Conservation (phyloP, 352 stramenopile species). For the Phytophthora sansomeana region DNA sequence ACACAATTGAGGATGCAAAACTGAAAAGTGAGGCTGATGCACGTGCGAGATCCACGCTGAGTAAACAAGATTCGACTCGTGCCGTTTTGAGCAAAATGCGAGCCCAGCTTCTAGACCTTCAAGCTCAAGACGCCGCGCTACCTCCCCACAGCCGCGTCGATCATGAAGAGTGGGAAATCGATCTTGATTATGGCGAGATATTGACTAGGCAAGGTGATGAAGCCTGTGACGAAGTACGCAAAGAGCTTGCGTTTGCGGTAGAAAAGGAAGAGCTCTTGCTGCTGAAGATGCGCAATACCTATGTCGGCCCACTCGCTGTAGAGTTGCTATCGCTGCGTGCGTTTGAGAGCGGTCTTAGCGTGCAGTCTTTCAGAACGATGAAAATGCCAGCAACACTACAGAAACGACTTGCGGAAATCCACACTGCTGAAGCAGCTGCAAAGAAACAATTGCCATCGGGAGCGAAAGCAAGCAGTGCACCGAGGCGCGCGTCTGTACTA, state of each 20-base stretch:
- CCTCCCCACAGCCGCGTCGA: slow-evolving; percentile 66
- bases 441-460: slow-evolving; percentile 21
- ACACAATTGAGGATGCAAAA: slow-evolving; percentile 94
- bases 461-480: not conserved
- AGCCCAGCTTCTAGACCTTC: slow-evolving; percentile 75
- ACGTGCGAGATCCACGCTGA: slow-evolving; percentile 54
- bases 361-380: slow-evolving; percentile 85
- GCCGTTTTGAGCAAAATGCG: slow-evolving; percentile 87
- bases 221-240: slow-evolving; percentile 89
- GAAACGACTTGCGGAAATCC: slow-evolving; percentile 76
- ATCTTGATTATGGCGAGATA: slow-evolving; percentile 87
- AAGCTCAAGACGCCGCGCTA: slow-evolving; percentile 64
- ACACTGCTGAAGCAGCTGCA: slow-evolving; percentile 40
- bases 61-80: slow-evolving; percentile 91
- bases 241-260: slow-evolving; percentile 81
- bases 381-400: slow-evolving; percentile 75
- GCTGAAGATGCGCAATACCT: slow-evolving; percentile 86
- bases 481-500: slow-evolving; percentile 54
- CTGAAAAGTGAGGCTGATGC: slow-evolving; percentile 91
- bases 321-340: slow-evolving; percentile 78
- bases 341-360: slow-evolving; percentile 69
- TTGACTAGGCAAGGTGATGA: slow-evolving; percentile 70
- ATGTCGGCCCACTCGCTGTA: slow-evolving; percentile 75
- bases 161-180: slow-evolving; percentile 86
- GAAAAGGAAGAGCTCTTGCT: slow-evolving; percentile 87